phyloP scores from a whole-genome alignment of 2,329 filamentous ascomycete genomes.

The Neofusicoccum umdonicola region DNA sequence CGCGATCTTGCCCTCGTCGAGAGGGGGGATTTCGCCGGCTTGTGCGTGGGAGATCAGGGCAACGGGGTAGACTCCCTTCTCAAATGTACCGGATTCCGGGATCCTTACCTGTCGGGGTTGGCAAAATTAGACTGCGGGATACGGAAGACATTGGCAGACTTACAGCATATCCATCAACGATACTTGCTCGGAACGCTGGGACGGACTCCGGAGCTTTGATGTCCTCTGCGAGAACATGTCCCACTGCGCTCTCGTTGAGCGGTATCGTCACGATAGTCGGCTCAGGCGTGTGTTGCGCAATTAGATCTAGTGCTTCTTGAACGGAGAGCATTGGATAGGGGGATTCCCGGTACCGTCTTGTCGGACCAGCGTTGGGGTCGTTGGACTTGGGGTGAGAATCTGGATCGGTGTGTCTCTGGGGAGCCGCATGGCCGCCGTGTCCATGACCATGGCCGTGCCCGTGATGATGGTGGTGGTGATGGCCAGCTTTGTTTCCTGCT shows the following conservation, averaged over 20 bases:
- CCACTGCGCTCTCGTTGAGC: conserved; percentile 67
- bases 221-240: conserved; percentile 77
- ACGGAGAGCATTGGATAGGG: conserved; percentile 92
- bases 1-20: conserved; percentile 74
- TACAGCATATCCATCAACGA: conserved; percentile 88
- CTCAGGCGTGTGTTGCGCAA: conserved; percentile 69
- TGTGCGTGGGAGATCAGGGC: conserved; percentile 83
- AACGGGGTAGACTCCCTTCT: conserved; percentile 82
- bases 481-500: conserved; percentile 19
- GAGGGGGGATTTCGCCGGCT: conserved; percentile 61
- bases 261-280: conserved; percentile 57
- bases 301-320: conserved; percentile 70
- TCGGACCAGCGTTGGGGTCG: conserved; percentile 58
- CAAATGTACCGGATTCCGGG: conserved; percentile 40
- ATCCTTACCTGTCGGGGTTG: conserved; percentile 26
- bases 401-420: conserved; percentile 69
- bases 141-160: not conserved
- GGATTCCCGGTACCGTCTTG: conserved; percentile 74
- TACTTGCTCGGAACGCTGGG: conserved; percentile 90
- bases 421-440: conserved; percentile 48
- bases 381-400: conserved; percentile 58
- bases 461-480: conserved; percentile 43
- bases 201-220: conserved; percentile 79
- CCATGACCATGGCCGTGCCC: conserved; percentile 62
- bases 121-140: not conserved